Conservation (phyloP, 352 stramenopile genomes). For the Phytophthora tubulina region DNA sequence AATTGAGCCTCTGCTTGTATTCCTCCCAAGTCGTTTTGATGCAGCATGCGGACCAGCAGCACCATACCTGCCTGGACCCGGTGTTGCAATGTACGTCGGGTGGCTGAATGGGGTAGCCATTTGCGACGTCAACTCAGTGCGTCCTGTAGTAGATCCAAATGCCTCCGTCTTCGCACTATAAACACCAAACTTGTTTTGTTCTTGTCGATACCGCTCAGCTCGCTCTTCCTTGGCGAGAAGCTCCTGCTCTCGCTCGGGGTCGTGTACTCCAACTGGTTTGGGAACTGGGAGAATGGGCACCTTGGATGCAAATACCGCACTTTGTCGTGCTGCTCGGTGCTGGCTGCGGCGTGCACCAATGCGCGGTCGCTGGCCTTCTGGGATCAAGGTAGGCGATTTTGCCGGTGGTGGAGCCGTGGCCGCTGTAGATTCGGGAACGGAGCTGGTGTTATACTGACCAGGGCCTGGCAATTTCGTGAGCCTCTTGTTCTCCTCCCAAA, state of each 20-base stretch:
- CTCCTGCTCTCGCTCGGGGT: constrained; percentile 75
- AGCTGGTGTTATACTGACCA: constrained; percentile 61
- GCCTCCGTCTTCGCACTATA: constrained; percentile 54
- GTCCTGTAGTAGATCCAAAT: constrained; percentile 77
- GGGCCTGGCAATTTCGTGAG: constrained; percentile 61
- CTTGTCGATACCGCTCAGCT: constrained; percentile 38
- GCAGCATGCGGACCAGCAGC: constrained; percentile 1
- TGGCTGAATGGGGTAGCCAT: constrained; percentile 65
- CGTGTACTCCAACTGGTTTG: constrained; percentile 56
- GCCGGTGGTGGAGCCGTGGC: constrained; percentile 6
- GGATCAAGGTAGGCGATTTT: constrained; percentile 6
- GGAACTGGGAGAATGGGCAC: constrained; percentile 67
- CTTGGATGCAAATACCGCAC: constrained; percentile 80
- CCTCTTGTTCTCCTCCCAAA: constrained; percentile 76
- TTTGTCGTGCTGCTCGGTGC: constrained; percentile 47
- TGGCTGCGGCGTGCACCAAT: constrained; percentile 37
- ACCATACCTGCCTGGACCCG: constrained; percentile 69
- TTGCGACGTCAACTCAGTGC: constrained; percentile 64
- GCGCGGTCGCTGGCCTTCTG: constrained; percentile 31
- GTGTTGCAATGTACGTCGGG: constrained; percentile 65
- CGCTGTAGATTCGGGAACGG: constrained; percentile 5
- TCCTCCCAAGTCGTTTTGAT: constrained; percentile 26
- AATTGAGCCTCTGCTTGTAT: constrained; percentile 25
- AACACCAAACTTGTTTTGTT: constrained; percentile 33
- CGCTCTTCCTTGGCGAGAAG: constrained; percentile 63